Evolutionary conservation across 1,284 basidiomycete species (phyloP), one percentile per base, ranked within the genome.

Genomic region (Peniophora sp.): DNA sequence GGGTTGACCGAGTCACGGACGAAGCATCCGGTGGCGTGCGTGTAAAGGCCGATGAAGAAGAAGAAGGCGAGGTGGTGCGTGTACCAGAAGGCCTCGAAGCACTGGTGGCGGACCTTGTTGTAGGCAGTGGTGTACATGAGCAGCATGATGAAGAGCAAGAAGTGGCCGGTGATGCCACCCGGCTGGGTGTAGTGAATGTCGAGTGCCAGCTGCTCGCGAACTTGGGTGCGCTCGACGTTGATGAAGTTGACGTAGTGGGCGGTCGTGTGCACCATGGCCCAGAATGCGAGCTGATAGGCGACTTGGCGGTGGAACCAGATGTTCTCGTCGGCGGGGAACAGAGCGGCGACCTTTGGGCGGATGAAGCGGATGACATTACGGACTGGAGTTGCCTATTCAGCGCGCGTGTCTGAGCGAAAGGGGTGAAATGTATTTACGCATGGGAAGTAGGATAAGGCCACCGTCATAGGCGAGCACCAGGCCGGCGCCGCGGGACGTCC

Each of bases 61-160:
- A 93, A 92, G 75, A 92, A 90, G 9, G 90, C 91, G 44, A 92
- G 79, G 60, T 93, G 91, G 58, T 93, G 90, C 20, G 90, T 92
- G 67, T 92, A 93, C 92, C 91, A 94, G 73, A 95, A 95, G 0
- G 81, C 88, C 66, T 95, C 92, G 66, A 93, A 94, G 70, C 83
- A 89, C 68, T 92, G 88, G 54, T 79, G 66, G 58, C 91, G 85
- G 56, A 95, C 81, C 67, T 86, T 90, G 60, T 79, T 73, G 66
- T 92, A 88, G 3, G 90, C 88, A 24, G 89, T 91, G 45, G 83
- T 79, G 65, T 92, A 92, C 75, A 91, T 90, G 57, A 90, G 64
- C 55, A 92, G 67, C 87, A 94, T 92, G 64, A 92, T 83, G 55
- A 94, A 73, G 41, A 92, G 77, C 88, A 92, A 90, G 66, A 91